A percentile compares a stretch with the other conserved stretches of the same genome.
Conservation (phyloP, 345 rosid species). For the Citrus mangshanensis region DNA sequence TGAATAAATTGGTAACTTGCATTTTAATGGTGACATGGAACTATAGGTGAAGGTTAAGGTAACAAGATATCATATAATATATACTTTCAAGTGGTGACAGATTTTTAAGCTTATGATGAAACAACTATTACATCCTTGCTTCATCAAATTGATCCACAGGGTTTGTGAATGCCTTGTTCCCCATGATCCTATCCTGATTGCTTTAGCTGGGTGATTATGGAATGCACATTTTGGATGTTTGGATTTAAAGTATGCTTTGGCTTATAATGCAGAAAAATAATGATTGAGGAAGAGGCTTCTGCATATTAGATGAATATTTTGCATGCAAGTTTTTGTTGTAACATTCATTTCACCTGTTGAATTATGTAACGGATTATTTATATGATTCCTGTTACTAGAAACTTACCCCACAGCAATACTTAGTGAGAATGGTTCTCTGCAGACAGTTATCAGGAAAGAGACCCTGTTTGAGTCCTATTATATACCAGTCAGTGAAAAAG, state of each 20-base stretch:
- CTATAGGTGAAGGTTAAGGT: neutral
- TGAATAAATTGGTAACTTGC: neutral
- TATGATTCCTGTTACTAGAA: neutral
- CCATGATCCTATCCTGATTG: neutral
- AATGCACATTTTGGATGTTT: neutral
- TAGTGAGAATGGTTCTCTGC: conserved; percentile 44
- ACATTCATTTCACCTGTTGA: neutral
- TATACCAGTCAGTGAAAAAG: conserved; percentile 55
- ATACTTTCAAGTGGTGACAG: neutral
- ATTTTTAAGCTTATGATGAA: neutral
- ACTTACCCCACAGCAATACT: conserved; percentile 11
- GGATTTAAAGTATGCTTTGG: neutral
- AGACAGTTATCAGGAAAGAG: conserved; percentile 76
- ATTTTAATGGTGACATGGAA: neutral
- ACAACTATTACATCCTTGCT: neutral
- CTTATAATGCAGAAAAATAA: neutral
- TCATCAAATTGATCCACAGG: neutral
- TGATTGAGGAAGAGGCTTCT: neutral
- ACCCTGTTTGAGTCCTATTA: conserved; percentile 75
- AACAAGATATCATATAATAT: neutral
- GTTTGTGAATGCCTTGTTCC: neutral
- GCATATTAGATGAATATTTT: neutral
- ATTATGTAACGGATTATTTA: neutral
- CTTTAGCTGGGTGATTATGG: neutral
- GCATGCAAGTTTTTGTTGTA: neutral